Evolutionary conservation across 2,329 filamentous ascomycete genomes (phyloP), one percentile per base, ranked within the genome.

Genomic region (Phoma sp.): DNA sequence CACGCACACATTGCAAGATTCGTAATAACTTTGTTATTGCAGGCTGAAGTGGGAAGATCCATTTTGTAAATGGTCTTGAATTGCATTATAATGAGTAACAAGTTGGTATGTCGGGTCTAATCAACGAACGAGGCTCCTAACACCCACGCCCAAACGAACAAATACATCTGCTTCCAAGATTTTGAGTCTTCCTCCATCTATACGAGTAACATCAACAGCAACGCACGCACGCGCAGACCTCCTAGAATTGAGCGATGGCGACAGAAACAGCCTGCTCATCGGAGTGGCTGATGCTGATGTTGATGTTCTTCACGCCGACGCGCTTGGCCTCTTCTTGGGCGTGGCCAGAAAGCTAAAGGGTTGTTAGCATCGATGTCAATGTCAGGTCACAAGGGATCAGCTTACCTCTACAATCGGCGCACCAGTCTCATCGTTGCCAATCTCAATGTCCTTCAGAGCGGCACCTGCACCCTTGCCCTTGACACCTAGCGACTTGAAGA

Each of bases 401-500:
- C 91, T 86, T 88, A 96, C 93, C 76, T 85, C 85, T 60, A 98
- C 95, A 63, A 85, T 82, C 9, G 95, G 95, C 33, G 89, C 92
- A 55, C 95, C 95, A 40, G 85, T 89, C 63, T 90, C 87, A 70
- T 93, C 88, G 69, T 88, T 88, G 59, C 86, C 77, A 68, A 99
- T 94, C 80, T 99, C 96, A 80, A 99, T 99, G 37, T 98, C 93
- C 81, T 89, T 95, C 78, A 99, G 77, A 15, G 92, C 84, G 56
- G 95, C 94, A 62, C 96, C 95, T 9, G 90, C 93, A 58, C 95
- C 95, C 78, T 90, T 88, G 77, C 93, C 89, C 66, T 84, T 80
- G 12, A 98, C 93, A 64, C 93, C 92, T 13, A 99, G 83, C 33
- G 91, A 92, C 85, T 99, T 99, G 84, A 99, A 99, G 0, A 99